Evolutionary conservation across 2,329 filamentous ascomycete species (phyloP), one percentile per base, ranked within the genome.

Genomic region (Fusarium hostae): DNA sequence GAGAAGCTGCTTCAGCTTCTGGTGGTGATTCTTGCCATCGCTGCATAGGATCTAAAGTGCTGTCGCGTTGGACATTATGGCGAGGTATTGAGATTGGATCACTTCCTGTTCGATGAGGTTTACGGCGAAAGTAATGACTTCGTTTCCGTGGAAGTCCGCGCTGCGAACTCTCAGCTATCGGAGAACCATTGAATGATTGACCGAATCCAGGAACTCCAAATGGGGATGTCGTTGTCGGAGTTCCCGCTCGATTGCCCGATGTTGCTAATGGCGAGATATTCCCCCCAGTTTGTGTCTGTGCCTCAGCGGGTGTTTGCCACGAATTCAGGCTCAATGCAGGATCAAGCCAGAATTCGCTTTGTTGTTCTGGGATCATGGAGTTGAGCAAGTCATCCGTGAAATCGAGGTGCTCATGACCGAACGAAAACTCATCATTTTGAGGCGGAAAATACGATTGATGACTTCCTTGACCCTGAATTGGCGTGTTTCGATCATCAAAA

Each of bases 21-120:
- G 73, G 73, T 1, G 73, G 73, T 13, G 73, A 75, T 11, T 75
- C 71, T n/a, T 68, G 73, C 73, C 73, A 75, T 47, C 73, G 47
- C 11, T 76, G 63, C 73, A 75, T 75, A 0, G 73, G 73, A 34
- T 73, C 64, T 3, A 63, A 28, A 3, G 47, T 43, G n/a, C 22
- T 40, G 16, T 70, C 69, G 4, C 51, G 37, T 9, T 32, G 44
- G 0, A 30, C 28, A 2, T 11, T 71, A 0, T 61, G 10, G 2
- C 51, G 44, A 6, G 64, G 64, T 48, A 71, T 71, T 4, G 41
- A 22, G 10, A 71, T 69, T 2, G 68, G 68, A 12, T 69, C 59
- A 10, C 45, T 72, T 1, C 55, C 22, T 0, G 51, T 22, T 5
- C 47, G 7, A 3, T 50, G 57, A 3, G 54, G 39, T 26, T 68